Percentiles rank a stretch among this genome's conserved stretches.
phyloP scores from a whole-genome alignment of 441 rosid species.

The Syzygium syzygioides region DNA sequence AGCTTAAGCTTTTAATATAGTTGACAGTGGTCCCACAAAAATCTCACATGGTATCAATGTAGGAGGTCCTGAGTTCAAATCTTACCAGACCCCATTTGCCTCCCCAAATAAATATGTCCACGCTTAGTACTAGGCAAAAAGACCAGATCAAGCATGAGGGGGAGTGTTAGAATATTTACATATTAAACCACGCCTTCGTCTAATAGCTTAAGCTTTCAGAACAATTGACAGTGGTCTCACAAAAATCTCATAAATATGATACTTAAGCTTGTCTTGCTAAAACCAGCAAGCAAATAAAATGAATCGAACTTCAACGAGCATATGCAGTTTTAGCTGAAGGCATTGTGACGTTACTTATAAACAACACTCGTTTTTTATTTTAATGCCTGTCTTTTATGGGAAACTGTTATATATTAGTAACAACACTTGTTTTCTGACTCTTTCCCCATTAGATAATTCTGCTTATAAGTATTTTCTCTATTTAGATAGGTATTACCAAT shows the following conservation, averaged over 20 bases:
- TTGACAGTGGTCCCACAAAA: too few relatives aligned
- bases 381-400: not conserved
- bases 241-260: not conserved
- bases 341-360: not conserved
- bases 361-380: not conserved
- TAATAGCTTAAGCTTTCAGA: too few relatives aligned
- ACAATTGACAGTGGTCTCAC: too few relatives aligned
- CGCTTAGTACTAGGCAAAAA: too few relatives aligned
- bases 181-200: too few relatives aligned
- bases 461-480: not conserved
- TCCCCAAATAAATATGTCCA: too few relatives aligned
- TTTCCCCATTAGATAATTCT: not conserved
- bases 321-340: not conserved
- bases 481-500: not conserved
- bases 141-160: too few relatives aligned
- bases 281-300: not conserved
- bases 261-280: not conserved
- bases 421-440: not conserved
- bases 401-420: not conserved
- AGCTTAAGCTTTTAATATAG: too few relatives aligned
- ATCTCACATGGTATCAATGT: too few relatives aligned
- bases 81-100: too few relatives aligned
- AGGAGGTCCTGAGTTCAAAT: too few relatives aligned
- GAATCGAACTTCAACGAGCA: not conserved
- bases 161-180: too few relatives aligned